phyloP scores from a whole-genome alignment of 163 green algal genomes.

The Dunaliella salina region DNA sequence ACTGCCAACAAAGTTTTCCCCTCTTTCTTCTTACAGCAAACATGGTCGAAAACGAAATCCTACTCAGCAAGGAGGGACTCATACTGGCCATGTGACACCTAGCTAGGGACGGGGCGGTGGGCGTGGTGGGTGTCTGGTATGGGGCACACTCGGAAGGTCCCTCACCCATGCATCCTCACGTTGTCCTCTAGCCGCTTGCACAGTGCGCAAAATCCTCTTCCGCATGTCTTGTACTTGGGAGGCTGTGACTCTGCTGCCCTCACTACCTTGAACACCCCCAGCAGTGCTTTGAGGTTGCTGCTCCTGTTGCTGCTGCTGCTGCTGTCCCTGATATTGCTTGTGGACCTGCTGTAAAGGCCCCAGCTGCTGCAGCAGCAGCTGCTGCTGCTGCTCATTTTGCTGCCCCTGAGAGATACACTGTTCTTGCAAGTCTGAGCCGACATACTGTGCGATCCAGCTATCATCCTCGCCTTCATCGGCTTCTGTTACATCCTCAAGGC shows the following conservation, averaged over 20 bases:
- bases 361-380: not conserved
- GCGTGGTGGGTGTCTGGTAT: not conserved
- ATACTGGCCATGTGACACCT: too few relatives aligned
- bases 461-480: not conserved
- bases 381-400: not conserved
- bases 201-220: not conserved
- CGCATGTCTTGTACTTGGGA: not conserved
- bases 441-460: not conserved
- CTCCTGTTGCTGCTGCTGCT: not conserved
- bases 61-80: too few relatives aligned
- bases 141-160: not conserved
- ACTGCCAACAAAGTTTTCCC: too few relatives aligned
- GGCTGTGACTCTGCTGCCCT: not conserved
- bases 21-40: too few relatives aligned
- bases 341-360: not conserved
- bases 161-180: not conserved
- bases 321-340: not conserved
- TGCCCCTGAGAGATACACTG: not conserved
- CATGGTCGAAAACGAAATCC: too few relatives aligned
- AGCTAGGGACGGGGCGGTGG: not conserved
- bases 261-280: not conserved
- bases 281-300: too few relatives aligned
- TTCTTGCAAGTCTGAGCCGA: not conserved
- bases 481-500: not conserved
- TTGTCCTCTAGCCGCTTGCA: not conserved